Conservation (phyloP, 2,329 filamentous ascomycete genomes). For the Aspergillus puulaauensis region DNA sequence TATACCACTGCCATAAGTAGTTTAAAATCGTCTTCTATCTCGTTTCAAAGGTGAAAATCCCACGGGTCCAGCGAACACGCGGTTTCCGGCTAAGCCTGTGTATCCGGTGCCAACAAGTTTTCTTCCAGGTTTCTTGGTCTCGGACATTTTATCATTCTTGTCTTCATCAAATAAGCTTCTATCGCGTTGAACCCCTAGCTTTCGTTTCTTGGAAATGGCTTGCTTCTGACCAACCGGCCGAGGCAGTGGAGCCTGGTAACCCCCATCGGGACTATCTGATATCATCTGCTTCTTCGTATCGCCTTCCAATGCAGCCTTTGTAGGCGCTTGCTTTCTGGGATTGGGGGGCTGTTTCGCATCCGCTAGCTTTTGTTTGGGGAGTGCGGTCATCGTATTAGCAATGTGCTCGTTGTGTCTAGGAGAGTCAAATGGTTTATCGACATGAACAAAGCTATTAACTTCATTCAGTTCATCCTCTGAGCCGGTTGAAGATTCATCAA, state of each 20-base stretch:
- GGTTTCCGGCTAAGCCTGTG: constrained; percentile 9
- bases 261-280: constrained; percentile 17
- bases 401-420: not conserved
- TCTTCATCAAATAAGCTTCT: constrained; percentile 71
- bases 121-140: constrained; percentile 25
- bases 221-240: constrained; percentile 25
- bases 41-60: constrained; percentile 72
- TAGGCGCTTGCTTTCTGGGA: not conserved
- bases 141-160: constrained; percentile 51
- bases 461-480: constrained; percentile 30
- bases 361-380: not conserved
- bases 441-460: constrained; percentile 13
- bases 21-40: constrained; percentile 52
- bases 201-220: constrained; percentile 67
- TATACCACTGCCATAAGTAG: not conserved
- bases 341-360: not conserved
- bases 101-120: constrained; percentile 26
- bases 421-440: constrained; percentile 1
- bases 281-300: not conserved
- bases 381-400: not conserved
- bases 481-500: constrained; percentile 38
- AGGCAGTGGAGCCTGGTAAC: constrained; percentile 17
- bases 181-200: constrained; percentile 62
- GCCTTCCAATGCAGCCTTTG: not conserved
- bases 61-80: constrained; percentile 50